These are phyloP conservation scores for Filobasidium uniguttulatum DNA, from an alignment of 1,284 basidiomycete species.

Conservation along the genomic window DNA sequence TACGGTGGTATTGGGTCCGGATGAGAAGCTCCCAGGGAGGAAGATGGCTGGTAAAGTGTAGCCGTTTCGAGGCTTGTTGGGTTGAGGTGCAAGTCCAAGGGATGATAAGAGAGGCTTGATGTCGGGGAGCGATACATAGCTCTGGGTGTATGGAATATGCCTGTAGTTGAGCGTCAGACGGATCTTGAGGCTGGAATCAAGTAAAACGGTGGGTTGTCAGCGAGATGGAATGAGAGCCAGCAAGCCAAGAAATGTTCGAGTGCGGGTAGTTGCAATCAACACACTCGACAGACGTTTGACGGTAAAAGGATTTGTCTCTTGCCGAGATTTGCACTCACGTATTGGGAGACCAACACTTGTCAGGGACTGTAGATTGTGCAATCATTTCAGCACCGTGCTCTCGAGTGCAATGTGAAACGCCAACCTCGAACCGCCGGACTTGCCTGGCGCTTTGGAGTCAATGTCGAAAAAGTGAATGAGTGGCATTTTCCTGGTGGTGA, in stretches of 20 bases:
- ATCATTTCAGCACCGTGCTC: not conserved
- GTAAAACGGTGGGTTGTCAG: too few relatives aligned
- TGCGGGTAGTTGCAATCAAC: too few relatives aligned
- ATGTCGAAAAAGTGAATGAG: constrained; percentile 16
- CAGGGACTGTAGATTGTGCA: constrained; percentile 2
- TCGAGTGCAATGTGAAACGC: too few relatives aligned
- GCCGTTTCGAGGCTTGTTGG: not conserved
- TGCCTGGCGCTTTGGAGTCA: constrained; percentile 7
- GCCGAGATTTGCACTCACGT: too few relatives aligned
- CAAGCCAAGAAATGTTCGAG: too few relatives aligned
- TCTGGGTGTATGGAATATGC: constrained; percentile 12
- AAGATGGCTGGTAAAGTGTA: constrained; percentile 13
- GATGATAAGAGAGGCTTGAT: constrained; percentile 12
- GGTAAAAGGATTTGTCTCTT: too few relatives aligned
- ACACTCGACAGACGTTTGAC: too few relatives aligned
- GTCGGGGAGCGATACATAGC: constrained; percentile 18
- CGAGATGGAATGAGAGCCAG: too few relatives aligned
- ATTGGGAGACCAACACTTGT: constrained; percentile 17
- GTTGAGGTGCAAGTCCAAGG: constrained; percentile 1
- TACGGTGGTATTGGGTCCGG: too few relatives aligned
- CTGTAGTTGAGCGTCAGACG: constrained; percentile 15
- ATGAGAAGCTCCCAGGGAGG: constrained; percentile 4
- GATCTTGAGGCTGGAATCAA: constrained; percentile 12
- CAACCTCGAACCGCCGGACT: too few relatives aligned
- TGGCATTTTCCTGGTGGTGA: too few relatives aligned